Base-by-base conservation (phyloP, 352 stramenopile species). In the Peronospora tabacina region DNA sequence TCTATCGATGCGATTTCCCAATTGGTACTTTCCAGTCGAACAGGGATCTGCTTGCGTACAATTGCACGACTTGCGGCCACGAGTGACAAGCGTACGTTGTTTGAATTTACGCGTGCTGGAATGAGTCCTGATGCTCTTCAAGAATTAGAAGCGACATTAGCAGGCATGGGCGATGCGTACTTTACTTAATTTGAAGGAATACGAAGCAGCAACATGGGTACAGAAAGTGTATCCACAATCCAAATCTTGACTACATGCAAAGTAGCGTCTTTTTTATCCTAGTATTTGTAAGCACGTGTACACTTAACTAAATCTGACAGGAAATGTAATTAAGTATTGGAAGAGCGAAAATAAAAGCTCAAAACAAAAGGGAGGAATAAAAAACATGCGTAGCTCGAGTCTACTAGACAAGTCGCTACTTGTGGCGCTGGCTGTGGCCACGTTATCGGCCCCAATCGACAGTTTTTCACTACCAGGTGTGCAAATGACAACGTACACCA, bases 401-500 rank as follows among this genome's bases (percentile, higher is more conserved):
- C 38, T 46, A 48, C 55, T 15, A 40, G 52, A 26, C 38, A 62
- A 61, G 47, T 49, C 42, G 56, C 56, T 62, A 59, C 26, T 64
- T 16, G 61, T 61, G 34, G 49, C 46, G 61, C 32, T 69, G 37
- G 58, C 60, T 19, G 28, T 47, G 22, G 44, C 47, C 1, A 50
- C 22, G 17, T 35, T 63, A 49, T 60, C 48, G 28, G 33, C 30
- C 40, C 28, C 45, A 7, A 26, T 20, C 13, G 36, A 63, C 11
- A 61, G 50, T 16, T 94, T 94, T 61, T 87, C 76, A 55, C 61
- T 94, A 44, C 83, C 83, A 4, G 83, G 83, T 37, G 83, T 94
- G 39, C 82, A 92, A 63, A 92, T 93, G 83, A 85, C 77, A 24
- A 90, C 82, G 50, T 95, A 94, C 71, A 77, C 78, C 34, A 85